Evolutionary conservation across 2,329 filamentous ascomycete species (phyloP).

Genomic region (Apiospora sp.): DNA sequence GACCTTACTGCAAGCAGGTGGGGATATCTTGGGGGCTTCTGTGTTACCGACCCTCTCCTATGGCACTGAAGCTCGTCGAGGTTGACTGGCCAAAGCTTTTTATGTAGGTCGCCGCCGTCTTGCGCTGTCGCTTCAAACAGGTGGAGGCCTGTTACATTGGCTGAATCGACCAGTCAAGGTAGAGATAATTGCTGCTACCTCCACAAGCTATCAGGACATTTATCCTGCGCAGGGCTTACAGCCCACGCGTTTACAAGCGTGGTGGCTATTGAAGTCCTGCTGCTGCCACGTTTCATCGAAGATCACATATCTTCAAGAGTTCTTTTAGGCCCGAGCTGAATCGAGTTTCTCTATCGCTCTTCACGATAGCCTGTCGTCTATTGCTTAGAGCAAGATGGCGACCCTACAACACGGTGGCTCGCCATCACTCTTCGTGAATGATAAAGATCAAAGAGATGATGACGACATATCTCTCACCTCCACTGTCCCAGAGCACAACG

Average conservation of each 20-base stretch:
- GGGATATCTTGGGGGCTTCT: not conserved
- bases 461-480: slow-evolving; percentile 65
- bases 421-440: slow-evolving; percentile 27
- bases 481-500: slow-evolving; percentile 46
- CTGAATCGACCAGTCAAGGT: not conserved
- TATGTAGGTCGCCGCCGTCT: not conserved
- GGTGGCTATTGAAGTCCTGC: not conserved
- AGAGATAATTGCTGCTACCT: slow-evolving; percentile 3
- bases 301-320: not conserved
- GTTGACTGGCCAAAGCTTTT: slow-evolving; percentile 3
- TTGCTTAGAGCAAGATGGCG: not conserved
- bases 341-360: not conserved
- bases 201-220: not conserved
- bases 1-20: not conserved
- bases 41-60: slow-evolving; percentile 15
- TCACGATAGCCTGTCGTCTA: not conserved
- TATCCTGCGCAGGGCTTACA: not conserved
- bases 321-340: not conserved
- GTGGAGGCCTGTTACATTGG: not conserved
- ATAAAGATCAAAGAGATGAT: slow-evolving; percentile 32
- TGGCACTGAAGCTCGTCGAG: not conserved
- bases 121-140: slow-evolving; percentile 4
- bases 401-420: not conserved
- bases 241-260: not conserved
- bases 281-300: not conserved